Evolutionary conservation across 2,329 filamentous ascomycete species (phyloP), one percentile per base, ranked within the genome.

Genomic region (Fusarium fujikuroi): DNA sequence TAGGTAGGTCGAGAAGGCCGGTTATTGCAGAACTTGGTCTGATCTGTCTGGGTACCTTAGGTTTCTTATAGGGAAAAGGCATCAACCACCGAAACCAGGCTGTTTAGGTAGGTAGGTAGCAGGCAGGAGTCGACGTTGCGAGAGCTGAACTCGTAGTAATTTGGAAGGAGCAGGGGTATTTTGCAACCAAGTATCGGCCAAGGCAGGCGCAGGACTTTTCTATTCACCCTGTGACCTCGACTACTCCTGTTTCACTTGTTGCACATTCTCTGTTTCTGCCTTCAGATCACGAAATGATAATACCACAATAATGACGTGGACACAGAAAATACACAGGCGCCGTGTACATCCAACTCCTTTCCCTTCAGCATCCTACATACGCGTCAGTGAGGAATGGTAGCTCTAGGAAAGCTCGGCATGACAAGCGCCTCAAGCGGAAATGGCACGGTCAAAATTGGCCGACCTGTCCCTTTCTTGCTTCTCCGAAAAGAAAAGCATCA

Each of bases 321-420:
- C 28, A 34, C 28, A 39, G 32, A 47, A 56, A 47, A 36, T 15
- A 23, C 36, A 44, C 32, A 69, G n/a, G 60, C 32, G 49, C 28
- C 57, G 49, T 66, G 42, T 49, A 56, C 70, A 63, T 47, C 70
- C 54, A 67, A 67, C 66, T 70, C 70, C 36, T 74, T 72, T 39
- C 46, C 25, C 42, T 50, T 57, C 25, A 49, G 30, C 43, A 40
- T 44, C 12, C 30, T 46, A 40, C n/a, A 23, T 52, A 61, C 56
- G 47, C 47, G 44, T 60, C 59, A 43, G 46, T 57, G 62, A 75
- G 69, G 61, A 62, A 66, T 66, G 59, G n/a, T 36, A 67, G 57
- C 42, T 69, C 54, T 42, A 42, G 69, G 59, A 70, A 65, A 50
- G 62, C 65, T 72, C 72, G 68, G 68, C 70, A 77, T 75, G 75